Conservation (phyloP, 2,329 filamentous ascomycete species). For the Blastomyces emzantsi region DNA sequence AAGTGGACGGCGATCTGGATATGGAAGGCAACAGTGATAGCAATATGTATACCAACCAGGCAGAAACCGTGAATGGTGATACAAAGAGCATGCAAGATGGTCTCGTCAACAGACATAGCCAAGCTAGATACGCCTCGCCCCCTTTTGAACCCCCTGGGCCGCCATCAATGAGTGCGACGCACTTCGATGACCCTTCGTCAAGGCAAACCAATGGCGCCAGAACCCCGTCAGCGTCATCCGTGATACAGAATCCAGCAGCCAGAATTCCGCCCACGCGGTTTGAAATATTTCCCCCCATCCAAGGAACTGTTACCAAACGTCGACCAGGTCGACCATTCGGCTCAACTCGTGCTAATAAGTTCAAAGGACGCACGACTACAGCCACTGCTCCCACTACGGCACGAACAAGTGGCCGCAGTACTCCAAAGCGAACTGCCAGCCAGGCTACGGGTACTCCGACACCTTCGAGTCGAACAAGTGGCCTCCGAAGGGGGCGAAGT, state of each 20-base stretch:
- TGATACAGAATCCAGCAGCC: conserved; percentile 23
- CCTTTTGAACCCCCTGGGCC: conserved; percentile 15
- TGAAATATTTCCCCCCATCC: conserved; percentile 36
- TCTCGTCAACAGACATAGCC: conserved; percentile 7
- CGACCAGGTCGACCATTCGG: conserved; percentile 33
- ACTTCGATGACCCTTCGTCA: conserved; percentile 14
- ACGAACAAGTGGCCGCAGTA: conserved; percentile 30
- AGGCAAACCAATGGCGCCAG: conserved; percentile 24
- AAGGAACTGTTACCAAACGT: conserved; percentile 28
- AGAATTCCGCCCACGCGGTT: conserved; percentile 36
- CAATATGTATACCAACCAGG: conserved; percentile 10
- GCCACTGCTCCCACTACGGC: conserved; percentile 26
- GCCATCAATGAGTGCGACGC: conserved; percentile 27
- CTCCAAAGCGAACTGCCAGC: conserved; percentile 27
- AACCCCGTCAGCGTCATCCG: conserved; percentile 14
- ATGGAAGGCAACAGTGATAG: conserved; percentile 12
- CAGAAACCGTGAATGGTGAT: conserved; percentile 8
- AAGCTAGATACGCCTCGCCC: conserved; percentile 6
- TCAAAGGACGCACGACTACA: conserved; percentile 11
- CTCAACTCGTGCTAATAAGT: conserved; percentile 20
- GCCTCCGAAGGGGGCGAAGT: conserved; percentile 31
- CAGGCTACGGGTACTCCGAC: conserved; percentile 26
- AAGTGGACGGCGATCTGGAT: conserved; percentile 25
- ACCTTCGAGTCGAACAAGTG: conserved; percentile 17
- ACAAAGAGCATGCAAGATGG: conserved; percentile 4